Percentiles rank a stretch among this genome's conserved stretches.
Evolutionary conservation across 2,329 filamentous ascomycete species (phyloP).

Genomic region (Arthrobotrys sphaeroides): DNA sequence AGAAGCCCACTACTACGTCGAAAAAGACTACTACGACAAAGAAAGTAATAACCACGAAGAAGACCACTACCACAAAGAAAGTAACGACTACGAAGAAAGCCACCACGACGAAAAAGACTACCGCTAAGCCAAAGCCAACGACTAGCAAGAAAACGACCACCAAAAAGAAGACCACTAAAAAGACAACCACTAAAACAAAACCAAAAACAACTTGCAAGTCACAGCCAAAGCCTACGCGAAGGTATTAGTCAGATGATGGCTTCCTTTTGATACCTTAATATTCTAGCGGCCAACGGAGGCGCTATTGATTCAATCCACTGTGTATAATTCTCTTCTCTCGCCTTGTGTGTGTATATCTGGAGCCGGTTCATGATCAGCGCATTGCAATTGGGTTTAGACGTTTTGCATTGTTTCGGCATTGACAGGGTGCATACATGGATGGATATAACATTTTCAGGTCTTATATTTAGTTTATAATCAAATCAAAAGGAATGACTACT

Average conservation of each 20-base stretch:
- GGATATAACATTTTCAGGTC: conserved; percentile 13
- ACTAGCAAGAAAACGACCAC: neutral
- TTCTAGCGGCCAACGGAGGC: neutral
- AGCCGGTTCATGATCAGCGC: neutral
- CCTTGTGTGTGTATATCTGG: neutral
- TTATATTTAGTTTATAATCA: conserved; percentile 3
- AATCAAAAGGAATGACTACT: neutral
- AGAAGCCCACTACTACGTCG: neutral
- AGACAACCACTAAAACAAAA: neutral
- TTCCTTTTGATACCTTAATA: neutral
- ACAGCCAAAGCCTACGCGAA: neutral
- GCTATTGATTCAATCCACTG: neutral
- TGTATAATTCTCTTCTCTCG: neutral
- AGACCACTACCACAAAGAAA: neutral
- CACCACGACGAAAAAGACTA: neutral
- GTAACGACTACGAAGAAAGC: neutral
- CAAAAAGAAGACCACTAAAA: neutral
- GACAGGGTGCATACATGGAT: neutral
- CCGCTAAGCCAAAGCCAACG: neutral
- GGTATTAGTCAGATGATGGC: neutral
- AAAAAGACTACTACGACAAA: neutral
- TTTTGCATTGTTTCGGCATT: conserved; percentile 9
- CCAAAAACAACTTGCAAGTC: neutral
- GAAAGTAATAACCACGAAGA: neutral
- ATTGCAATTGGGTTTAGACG: neutral